phyloP scores from a whole-genome alignment of 495 filamentous ascomycete species.

The Tuber aestivum region DNA sequence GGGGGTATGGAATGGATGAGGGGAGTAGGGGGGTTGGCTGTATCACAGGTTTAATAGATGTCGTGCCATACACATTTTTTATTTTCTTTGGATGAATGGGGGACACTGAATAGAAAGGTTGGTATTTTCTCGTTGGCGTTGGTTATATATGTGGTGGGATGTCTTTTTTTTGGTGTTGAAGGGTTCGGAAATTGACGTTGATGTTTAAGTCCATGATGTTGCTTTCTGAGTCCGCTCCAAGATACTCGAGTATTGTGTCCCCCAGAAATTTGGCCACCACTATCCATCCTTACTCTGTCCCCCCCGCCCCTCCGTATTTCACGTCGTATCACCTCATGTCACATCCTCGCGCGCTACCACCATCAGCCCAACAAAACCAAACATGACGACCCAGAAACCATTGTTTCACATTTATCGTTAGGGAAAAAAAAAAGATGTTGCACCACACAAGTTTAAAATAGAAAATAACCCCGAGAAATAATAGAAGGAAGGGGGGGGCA shows the following conservation, averaged over 20 bases:
- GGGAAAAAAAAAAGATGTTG: background rate
- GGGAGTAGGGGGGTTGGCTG: background rate
- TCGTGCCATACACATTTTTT: background rate
- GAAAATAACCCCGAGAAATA: background rate
- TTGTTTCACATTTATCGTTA: background rate
- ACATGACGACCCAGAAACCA: background rate
- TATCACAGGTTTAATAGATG: slow-evolving; percentile 3
- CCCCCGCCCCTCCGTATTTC: background rate
- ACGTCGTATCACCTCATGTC: background rate
- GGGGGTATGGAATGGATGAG: background rate
- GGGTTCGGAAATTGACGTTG: background rate
- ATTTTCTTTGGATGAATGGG: background rate
- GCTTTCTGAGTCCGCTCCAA: background rate
- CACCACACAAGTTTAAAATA: background rate
- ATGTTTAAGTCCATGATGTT: background rate
- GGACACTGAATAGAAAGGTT: background rate
- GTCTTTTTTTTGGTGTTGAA: background rate
- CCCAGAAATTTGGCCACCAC: background rate
- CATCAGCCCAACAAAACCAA: background rate
- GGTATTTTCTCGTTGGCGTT: background rate
- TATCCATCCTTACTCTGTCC: background rate
- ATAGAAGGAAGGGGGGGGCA: background rate
- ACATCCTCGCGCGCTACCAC: background rate
- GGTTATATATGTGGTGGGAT: background rate
- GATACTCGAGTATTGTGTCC: background rate